phyloP scores from a whole-genome alignment of 148 eudicot genomes.

The Chenopodium album region DNA sequence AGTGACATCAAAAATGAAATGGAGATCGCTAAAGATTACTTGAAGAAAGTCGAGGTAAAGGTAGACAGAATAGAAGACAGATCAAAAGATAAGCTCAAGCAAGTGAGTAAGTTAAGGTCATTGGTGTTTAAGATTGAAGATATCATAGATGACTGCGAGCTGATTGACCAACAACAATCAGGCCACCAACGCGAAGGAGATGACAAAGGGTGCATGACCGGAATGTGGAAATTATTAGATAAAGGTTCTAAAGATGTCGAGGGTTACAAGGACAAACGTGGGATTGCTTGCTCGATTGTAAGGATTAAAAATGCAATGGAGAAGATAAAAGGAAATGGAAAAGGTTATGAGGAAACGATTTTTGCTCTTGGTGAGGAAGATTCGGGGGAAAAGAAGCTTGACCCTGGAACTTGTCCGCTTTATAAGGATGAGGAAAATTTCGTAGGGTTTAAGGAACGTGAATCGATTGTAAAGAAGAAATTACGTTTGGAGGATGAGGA shows the following conservation, averaged over 20 bases:
- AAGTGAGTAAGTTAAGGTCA: neutral
- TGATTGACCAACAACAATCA: neutral
- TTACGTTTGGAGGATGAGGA: neutral
- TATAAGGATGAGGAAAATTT: slow-evolving; percentile 8
- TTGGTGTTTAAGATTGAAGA: slow-evolving; percentile 2
- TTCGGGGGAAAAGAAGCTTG: neutral
- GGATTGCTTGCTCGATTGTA: neutral
- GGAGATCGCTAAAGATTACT: neutral
- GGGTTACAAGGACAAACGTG: neutral
- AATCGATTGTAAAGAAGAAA: neutral
- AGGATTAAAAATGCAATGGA: neutral
- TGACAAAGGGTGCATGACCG: neutral
- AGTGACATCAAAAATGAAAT: slow-evolving; percentile 1
- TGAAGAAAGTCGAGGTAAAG: neutral
- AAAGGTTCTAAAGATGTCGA: neutral
- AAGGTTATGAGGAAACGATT: neutral
- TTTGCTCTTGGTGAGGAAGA: neutral
- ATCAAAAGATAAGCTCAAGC: neutral
- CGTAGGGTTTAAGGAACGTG: neutral
- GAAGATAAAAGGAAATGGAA: neutral
- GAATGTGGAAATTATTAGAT: neutral
- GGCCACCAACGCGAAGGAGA: neutral
- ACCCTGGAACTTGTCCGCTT: neutral
- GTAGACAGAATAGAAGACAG: neutral
- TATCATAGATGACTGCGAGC: neutral